Conservation (phyloP, 768 basidiomycete species). For the Mycena indigotica region DNA sequence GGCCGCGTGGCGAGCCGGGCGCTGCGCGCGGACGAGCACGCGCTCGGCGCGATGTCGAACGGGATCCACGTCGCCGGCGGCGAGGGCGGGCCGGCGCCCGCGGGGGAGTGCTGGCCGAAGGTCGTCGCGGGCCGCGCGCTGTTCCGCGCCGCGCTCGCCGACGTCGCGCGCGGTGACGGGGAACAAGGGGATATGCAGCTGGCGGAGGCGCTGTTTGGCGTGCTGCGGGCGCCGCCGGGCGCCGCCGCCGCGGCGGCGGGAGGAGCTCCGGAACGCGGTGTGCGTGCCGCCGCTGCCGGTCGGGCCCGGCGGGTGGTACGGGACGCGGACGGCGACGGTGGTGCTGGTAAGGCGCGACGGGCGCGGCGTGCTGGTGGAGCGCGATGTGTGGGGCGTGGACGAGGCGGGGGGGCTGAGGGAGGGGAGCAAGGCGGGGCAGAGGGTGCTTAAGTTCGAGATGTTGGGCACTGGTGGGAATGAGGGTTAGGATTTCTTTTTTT, state of each 20-base stretch:
- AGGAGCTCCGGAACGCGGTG: conserved; percentile 63
- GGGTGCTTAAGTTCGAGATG: conserved; percentile 55
- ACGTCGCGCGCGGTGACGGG: no score
- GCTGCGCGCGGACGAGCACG: conserved; percentile 51
- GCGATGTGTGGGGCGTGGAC: conserved; percentile 59
- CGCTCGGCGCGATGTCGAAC: conserved; percentile 70
- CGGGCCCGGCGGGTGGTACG: conserved; percentile 42
- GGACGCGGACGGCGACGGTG: conserved; percentile 74
- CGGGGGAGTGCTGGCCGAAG: conserved; percentile 73
- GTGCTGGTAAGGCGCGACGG: conserved; percentile 64
- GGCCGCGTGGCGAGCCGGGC: conserved; percentile 56
- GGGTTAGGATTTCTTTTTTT: no score
- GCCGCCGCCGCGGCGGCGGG: conserved; percentile 49
- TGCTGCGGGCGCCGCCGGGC: conserved; percentile 60
- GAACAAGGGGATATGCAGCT: conserved; percentile 51
- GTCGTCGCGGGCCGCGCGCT: conserved; percentile 57
- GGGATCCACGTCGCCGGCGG: conserved; percentile 57
- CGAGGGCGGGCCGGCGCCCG: conserved; percentile 34
- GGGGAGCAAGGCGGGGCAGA: conserved; percentile 42
- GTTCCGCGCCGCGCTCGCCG: conserved; percentile 34
- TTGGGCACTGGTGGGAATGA: no score
- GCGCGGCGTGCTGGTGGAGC: conserved; percentile 63
- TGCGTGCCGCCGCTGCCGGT: conserved; percentile 54
- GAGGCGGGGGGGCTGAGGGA: conserved; percentile 37
- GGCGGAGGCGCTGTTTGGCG: conserved; percentile 58